A percentile compares a stretch with the other conserved stretches of the same genome.
These are phyloP conservation scores for Taphrina deformans DNA, from an alignment of 1,139 yeast species.

Conservation along the genomic window DNA sequence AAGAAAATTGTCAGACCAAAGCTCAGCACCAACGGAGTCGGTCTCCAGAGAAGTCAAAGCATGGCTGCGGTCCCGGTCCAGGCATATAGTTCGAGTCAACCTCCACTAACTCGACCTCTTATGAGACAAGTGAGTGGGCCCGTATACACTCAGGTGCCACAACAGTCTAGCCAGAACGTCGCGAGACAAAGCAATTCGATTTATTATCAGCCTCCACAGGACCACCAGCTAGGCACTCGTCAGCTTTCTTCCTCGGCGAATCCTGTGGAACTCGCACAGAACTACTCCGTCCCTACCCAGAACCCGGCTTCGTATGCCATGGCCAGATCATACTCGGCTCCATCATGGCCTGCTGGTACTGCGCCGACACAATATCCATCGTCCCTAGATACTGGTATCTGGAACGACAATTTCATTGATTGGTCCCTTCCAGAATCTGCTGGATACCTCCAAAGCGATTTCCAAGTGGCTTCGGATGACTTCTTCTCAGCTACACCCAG, in stretches of 20 bases:
- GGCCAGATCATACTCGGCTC: conserved; percentile 27
- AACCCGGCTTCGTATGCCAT: conserved; percentile 10
- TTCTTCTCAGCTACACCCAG: conserved; percentile 17
- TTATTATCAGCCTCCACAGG: not conserved
- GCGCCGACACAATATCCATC: conserved; percentile 6
- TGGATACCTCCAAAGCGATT: conserved; percentile 25
- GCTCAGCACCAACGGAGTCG: not conserved
- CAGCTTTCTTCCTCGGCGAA: not conserved
- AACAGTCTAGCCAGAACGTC: not conserved
- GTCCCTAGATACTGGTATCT: not conserved
- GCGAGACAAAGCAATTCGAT: not conserved
- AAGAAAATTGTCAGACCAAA: conserved; percentile 10
- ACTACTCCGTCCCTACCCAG: conserved; percentile 5
- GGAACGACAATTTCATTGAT: conserved; percentile 24
- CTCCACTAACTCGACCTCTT: not conserved
- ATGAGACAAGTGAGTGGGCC: not conserved
- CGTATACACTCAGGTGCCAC: not conserved
- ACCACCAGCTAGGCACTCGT: not conserved
- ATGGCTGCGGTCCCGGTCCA: conserved; percentile 23
- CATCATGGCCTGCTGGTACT: conserved; percentile 16
- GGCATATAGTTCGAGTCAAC: not conserved
- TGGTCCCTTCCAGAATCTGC: conserved; percentile 32
- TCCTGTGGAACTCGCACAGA: not conserved
- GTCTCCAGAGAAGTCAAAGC: conserved; percentile 25
- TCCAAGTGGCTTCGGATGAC: conserved; percentile 17